Base-by-base conservation (phyloP, 2,329 filamentous ascomycete species). In the Aureobasidium sp. region DNA sequence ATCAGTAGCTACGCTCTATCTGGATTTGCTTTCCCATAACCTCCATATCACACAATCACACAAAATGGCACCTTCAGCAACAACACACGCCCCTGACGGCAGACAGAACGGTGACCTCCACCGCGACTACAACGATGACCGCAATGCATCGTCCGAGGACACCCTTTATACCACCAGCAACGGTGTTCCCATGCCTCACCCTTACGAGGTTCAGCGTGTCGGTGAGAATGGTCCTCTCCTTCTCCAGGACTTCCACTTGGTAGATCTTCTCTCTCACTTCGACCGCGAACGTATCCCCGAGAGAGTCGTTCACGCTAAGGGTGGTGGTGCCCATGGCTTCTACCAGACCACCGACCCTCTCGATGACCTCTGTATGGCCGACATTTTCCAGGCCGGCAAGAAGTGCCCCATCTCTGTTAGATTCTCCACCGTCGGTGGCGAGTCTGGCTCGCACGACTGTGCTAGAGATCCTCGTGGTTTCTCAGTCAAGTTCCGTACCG, bases 361-460 rank as follows among this genome's bases (percentile, higher is more conserved):
- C 35, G 77, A 79, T 31, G 78, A 80, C 64, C 68, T 80, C 5
- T 77, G 70, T 59, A 59, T 75, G 57, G 77, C 77, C 42, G 77
- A 79, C 62, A 70, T 80, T 50, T 80, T 80, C 68, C 77, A 82
- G 62, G 78, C 83, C 59, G 88, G 87, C 67, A 90, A 90, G 77
- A 83, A 83, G 72, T 89, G 86, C 52, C 83, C 86, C 17, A 73
- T 86, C 64, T 80, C 86, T 1, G 80, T 82, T 47, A 84, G 89
- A 4, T 90, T 91, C 74, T 90, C 87, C 0, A 91, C 88, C 1
- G 88, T 91, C 5, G 87, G 87, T 70, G 87, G 87, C 63, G 87
- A 90, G 73, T 84, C 83, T 62, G 87, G 87, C 7, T 89, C 85
- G 4, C 80, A 87, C 62, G 88, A 91, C 68, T 85, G 83, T 66